A percentile compares a stretch with the other conserved stretches of the same genome.
phyloP scores from a whole-genome alignment of 1,284 basidiomycete species.

The Termitomyces sp. region DNA sequence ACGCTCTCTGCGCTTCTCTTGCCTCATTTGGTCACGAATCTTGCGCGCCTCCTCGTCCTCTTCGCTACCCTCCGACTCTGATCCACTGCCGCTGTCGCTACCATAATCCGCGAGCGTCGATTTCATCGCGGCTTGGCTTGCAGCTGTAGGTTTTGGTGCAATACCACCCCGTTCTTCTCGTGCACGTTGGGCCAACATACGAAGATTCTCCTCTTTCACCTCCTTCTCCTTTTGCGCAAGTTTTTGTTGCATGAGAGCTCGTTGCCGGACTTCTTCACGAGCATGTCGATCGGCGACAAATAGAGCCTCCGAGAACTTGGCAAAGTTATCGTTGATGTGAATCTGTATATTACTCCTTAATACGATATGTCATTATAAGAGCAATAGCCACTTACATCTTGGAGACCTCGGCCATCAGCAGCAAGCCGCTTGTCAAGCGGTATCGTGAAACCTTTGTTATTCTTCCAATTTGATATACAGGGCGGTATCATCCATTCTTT shows the following conservation, averaged over 20 bases:
- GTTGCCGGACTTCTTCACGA: conserved; percentile 95
- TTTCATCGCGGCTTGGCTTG: conserved; percentile 64
- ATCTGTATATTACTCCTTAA: conserved; percentile 44
- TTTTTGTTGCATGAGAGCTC: conserved; percentile 96
- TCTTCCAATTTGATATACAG: conserved; percentile 99
- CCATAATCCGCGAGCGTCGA: conserved; percentile 82
- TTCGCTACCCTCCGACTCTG: conserved; percentile 47
- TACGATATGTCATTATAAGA: neutral
- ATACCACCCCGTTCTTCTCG: conserved; percentile 90
- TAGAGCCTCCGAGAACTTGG: conserved; percentile 95
- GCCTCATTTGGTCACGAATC: conserved; percentile 86
- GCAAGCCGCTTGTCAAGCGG: conserved; percentile 97
- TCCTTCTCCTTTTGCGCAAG: conserved; percentile 98
- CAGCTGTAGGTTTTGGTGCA: conserved; percentile 53
- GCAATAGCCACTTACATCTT: conserved; percentile 76
- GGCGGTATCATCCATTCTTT: conserved; percentile 99
- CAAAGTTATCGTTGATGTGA: conserved; percentile 99
- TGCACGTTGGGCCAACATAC: conserved; percentile 90
- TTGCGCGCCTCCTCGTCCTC: conserved; percentile 85
- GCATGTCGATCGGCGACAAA: conserved; percentile 98
- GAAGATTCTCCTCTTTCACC: conserved; percentile 93
- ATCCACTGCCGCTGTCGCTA: conserved; percentile 59
- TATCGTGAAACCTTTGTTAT: conserved; percentile 99
- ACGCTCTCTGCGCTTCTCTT: conserved; percentile 88
- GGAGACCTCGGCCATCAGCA: conserved; percentile 93